These are phyloP conservation scores for Phallus indusiatus DNA, from an alignment of 768 basidiomycete genomes.

Conservation along the genomic window DNA sequence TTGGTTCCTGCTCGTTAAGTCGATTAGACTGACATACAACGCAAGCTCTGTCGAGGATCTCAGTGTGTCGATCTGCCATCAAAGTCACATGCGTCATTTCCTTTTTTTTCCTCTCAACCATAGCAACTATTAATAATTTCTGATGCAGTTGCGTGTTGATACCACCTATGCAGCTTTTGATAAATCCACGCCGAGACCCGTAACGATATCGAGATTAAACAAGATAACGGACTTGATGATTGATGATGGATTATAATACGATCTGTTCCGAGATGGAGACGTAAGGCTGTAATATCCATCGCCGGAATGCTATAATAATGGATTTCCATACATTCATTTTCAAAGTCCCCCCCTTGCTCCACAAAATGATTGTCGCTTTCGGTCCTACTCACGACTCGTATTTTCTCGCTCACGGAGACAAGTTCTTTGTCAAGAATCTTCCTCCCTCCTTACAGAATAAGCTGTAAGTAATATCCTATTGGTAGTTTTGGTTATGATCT, in stretches of 20 bases:
- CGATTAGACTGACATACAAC: neutral
- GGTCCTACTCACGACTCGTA: constrained; percentile 8
- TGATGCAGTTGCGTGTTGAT: neutral
- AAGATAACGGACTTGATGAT: neutral
- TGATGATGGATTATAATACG: neutral
- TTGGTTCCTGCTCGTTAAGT: neutral
- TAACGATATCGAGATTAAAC: neutral
- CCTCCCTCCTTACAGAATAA: constrained; percentile 3
- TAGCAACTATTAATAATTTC: neutral
- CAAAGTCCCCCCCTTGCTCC: neutral
- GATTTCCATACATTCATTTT: neutral
- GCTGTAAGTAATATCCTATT: neutral
- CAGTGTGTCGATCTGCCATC: neutral
- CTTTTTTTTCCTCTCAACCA: too few relatives aligned
- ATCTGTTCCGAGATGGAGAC: neutral
- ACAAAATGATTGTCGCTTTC: constrained; percentile 8
- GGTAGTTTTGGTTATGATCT: neutral
- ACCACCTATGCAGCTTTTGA: neutral
- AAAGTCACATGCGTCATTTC: neutral
- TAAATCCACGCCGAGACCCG: neutral
- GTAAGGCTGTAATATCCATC: neutral
- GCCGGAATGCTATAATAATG: neutral
- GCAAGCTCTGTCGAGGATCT: neutral
- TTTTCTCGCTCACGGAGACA: constrained; percentile 6
- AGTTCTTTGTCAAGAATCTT: constrained; percentile 4